phyloP scores from a whole-genome alignment of 1,284 basidiomycete species.

The Hemileia vastatrix region DNA sequence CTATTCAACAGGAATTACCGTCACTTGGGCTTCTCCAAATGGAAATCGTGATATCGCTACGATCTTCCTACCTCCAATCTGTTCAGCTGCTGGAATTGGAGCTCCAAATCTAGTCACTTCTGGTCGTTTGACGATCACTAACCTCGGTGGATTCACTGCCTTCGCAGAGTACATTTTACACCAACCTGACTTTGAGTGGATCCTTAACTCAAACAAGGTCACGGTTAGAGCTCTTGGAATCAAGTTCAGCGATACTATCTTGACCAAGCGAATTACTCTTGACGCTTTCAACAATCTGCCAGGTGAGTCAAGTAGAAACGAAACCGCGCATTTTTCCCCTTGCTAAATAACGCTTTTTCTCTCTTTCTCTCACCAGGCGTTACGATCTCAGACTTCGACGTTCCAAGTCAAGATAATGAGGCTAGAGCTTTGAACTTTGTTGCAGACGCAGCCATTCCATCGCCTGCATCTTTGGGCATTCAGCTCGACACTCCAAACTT shows the following conservation, averaged over 20 bases:
- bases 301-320: conserved; percentile 49
- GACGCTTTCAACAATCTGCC: conserved; percentile 63
- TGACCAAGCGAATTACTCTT: conserved; percentile 58
- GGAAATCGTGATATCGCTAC: conserved; percentile 59
- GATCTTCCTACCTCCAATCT: conserved; percentile 59
- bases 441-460: conserved; percentile 59
- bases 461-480: conserved; percentile 61
- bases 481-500: conserved; percentile 62
- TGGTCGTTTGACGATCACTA: conserved; percentile 42
- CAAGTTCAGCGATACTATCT: conserved; percentile 57
- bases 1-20: conserved; percentile 52
- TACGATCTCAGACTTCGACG: conserved; percentile 57
- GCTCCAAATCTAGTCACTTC: too few species aligned
- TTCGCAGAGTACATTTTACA: conserved; percentile 62
- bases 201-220: conserved; percentile 56
- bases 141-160: conserved; percentile 51
- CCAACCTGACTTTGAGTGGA: conserved; percentile 60
- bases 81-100: conserved; percentile 58
- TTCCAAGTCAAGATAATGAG: conserved; percentile 50
- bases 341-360: conserved; percentile 41
- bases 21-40: too few species aligned
- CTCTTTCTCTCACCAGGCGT: conserved; percentile 33
- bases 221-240: conserved; percentile 60
- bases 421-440: conserved; percentile 62
- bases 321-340: too few species aligned